These are phyloP conservation scores for Byssochlamys sp. DNA, from an alignment of 2,329 filamentous ascomycete genomes.

Conservation along the genomic window DNA sequence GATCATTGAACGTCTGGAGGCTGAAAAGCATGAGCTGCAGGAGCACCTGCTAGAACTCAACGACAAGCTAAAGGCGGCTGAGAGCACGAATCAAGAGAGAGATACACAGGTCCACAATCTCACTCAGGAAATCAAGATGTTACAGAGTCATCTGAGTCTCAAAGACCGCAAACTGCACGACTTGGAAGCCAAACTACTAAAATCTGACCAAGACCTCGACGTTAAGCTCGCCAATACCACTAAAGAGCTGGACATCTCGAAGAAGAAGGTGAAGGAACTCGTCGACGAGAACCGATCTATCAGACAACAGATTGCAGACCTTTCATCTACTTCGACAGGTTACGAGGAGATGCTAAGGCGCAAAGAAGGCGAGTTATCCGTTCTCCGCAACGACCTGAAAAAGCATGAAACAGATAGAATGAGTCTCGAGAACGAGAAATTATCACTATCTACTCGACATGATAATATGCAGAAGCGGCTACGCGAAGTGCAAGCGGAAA, in stretches of 20 bases:
- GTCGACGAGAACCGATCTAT: conserved; percentile 71
- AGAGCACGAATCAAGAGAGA: conserved; percentile 60
- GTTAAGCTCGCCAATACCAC: conserved; percentile 67
- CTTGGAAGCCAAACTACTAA: conserved; percentile 71
- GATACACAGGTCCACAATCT: conserved; percentile 67
- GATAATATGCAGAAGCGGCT: conserved; percentile 67
- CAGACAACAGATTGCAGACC: conserved; percentile 72
- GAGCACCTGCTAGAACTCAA: conserved; percentile 61
- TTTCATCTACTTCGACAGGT: conserved; percentile 84
- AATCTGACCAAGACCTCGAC: conserved; percentile 79
- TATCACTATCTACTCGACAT: conserved; percentile 61
- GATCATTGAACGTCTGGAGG: conserved; percentile 75
- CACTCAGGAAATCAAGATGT: conserved; percentile 75
- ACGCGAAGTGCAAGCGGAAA: conserved; percentile 76
- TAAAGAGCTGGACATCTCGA: conserved; percentile 68
- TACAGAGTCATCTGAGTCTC: conserved; percentile 77
- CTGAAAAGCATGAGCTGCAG: conserved; percentile 69
- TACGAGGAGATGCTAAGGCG: conserved; percentile 88
- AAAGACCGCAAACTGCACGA: conserved; percentile 87
- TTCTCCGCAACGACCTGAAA: conserved; percentile 75
- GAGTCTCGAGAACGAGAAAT: conserved; percentile 68
- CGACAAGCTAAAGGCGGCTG: conserved; percentile 58
- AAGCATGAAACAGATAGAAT: conserved; percentile 73
- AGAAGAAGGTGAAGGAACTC: conserved; percentile 65
- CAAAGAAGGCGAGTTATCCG: conserved; percentile 84